Evolutionary conservation across 192 early-diverging fungal species (phyloP).

Genomic region (Podila clonocystis): DNA sequence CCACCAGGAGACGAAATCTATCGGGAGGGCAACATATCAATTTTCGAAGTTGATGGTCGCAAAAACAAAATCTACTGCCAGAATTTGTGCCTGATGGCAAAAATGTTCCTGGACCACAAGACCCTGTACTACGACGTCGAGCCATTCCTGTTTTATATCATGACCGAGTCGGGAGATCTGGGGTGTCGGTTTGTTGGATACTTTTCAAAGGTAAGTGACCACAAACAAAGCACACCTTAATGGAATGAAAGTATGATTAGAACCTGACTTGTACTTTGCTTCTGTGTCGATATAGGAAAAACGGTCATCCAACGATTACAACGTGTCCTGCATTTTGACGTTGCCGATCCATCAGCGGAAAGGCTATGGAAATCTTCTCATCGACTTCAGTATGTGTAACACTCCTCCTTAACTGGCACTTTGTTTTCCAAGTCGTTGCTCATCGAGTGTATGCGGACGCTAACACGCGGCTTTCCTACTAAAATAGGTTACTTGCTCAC

Average conservation of each 20-base stretch:
- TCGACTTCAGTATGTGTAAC: conserved; percentile 84
- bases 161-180: conserved; percentile 81
- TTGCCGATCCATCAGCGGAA: conserved; percentile 88
- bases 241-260: not conserved
- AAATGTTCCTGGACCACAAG: conserved; percentile 98
- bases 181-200: conserved; percentile 96
- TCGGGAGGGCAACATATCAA: conserved; percentile 83
- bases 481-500: conserved; percentile 79
- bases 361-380: conserved; percentile 92
- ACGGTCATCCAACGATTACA: conserved; percentile 81
- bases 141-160: conserved; percentile 96
- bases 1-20: conserved; percentile 99
- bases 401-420: not conserved
- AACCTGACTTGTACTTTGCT: not conserved
- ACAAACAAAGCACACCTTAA: not conserved
- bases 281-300: conserved; percentile 72
- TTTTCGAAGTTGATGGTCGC: conserved; percentile 97
- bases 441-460: not conserved
- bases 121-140: conserved; percentile 98
- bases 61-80: conserved; percentile 99
- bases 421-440: not conserved
- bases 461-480: not conserved
- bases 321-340: conserved; percentile 95
- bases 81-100: conserved; percentile 94
- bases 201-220: conserved; percentile 82